Evolutionary conservation across 345 rosid genomes (phyloP), one percentile per base, ranked within the genome.

Genomic region (Eucalyptus marginata): DNA sequence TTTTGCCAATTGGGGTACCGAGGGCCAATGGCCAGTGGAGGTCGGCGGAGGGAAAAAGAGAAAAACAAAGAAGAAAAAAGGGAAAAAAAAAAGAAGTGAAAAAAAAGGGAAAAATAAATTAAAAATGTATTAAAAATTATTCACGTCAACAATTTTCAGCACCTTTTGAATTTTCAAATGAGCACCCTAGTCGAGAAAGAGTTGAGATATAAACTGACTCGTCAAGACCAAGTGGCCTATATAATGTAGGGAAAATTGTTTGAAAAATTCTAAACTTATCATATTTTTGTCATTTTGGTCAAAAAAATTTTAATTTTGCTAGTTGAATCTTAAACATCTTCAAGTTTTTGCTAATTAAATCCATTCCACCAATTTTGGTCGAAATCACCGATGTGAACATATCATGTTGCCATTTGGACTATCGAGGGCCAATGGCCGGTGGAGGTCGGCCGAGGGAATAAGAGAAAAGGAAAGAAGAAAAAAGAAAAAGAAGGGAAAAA

Each of bases 131-230:
- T 52, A 52, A 52, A 52, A 52, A 52, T 20, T 20, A 8, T 52
- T 0, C 0, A 20, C 0, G 1, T 52, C 7, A 20, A 52, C 1
- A 20, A 20, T 52, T 52, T 52, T 52, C 10, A 20, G 1, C 5
- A 52, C 25, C 10, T 52, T 52, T 13, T 11, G 4, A 64, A 15
- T 7, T 64, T 64, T 31, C 10, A 7, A 7, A 64, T 14, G 20
- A 5, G 1, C 20, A 33, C 5, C 13, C 2, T 6, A 1, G 13
- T 29, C 4, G 33, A 62, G 71, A 29, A 62, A 13, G 33, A 27
- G 7, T 25, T 4, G n/a, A 25, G 66, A 49, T 49, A 49, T 49
- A 4, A 13, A 49, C 14, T 13, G 50, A 22, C 11, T 13, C 7
- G 16, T 14, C 8, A 2, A 36, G 83, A 36, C 8, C 8, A 8